These are phyloP conservation scores for Lantana camara DNA, from an alignment of 257 asterid genomes.

Conservation along the genomic window DNA sequence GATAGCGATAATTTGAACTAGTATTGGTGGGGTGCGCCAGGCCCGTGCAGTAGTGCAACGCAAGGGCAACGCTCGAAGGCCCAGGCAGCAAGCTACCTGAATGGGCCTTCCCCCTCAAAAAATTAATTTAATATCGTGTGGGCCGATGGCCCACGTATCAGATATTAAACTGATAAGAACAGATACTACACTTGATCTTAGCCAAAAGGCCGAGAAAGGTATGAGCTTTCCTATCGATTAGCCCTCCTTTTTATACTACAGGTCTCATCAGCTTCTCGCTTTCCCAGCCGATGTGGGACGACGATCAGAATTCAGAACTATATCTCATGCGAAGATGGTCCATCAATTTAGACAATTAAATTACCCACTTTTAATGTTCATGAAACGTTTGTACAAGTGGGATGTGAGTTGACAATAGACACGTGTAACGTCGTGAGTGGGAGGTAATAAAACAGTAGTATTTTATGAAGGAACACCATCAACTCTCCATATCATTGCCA, in stretches of 20 bases:
- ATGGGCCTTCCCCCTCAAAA: neutral
- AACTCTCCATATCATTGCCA: conserved; percentile 9
- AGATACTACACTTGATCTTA: conserved; percentile 48
- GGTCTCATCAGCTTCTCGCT: neutral
- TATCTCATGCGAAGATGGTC: too few species aligned
- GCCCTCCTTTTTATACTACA: neutral
- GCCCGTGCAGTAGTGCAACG: conserved; percentile 20
- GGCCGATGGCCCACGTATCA: too few species aligned
- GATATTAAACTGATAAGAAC: too few species aligned
- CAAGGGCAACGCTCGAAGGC: conserved; percentile 15
- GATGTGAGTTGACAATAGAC: neutral
- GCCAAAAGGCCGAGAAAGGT: conserved; percentile 77
- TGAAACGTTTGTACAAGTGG: too few species aligned
- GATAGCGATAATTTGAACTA: too few species aligned
- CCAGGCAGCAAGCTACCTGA: conserved; percentile 1
- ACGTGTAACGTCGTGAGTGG: conserved; percentile 9
- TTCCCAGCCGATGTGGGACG: neutral
- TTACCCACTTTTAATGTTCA: neutral
- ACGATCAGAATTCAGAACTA: neutral
- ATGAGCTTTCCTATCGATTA: neutral
- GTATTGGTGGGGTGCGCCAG: conserved; percentile 28
- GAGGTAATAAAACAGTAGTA: too few species aligned
- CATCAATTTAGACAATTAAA: too few species aligned
- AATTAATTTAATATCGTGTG: too few species aligned
- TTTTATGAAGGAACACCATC: neutral